Conservation (phyloP, 208 protist species). For the Crithidia brevicula region DNA sequence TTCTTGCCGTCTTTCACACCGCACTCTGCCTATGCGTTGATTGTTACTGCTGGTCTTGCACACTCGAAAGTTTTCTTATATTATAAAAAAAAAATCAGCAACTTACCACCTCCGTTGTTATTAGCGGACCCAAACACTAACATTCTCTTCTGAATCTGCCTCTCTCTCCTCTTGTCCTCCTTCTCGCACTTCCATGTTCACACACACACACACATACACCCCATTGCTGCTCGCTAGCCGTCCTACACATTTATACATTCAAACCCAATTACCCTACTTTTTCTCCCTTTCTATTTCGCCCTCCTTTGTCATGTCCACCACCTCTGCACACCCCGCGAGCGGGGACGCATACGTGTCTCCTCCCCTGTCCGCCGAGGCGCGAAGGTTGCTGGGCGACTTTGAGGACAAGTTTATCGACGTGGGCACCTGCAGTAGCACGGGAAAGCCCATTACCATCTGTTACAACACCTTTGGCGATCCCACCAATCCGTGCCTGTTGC, state of each 20-base stretch:
- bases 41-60: too few relatives aligned
- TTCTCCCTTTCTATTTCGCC: slow-evolving; percentile 5
- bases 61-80: too few relatives aligned
- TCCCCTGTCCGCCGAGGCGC: slow-evolving; percentile 11
- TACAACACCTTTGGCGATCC: slow-evolving; percentile 79
- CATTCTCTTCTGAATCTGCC: too few relatives aligned
- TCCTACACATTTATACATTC: too few relatives aligned
- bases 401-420: slow-evolving; percentile 58
- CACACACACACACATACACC: too few relatives aligned
- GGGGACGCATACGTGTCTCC: slow-evolving; percentile 4
- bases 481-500: slow-evolving; percentile 63
- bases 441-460: slow-evolving; percentile 67
- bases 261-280: neutral
- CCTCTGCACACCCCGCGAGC: neutral
- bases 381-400: slow-evolving; percentile 28
- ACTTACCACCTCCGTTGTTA: too few relatives aligned
- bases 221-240: too few relatives aligned
- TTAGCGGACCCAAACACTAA: too few relatives aligned
- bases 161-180: neutral
- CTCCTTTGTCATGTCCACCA: neutral
- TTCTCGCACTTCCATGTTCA: too few relatives aligned
- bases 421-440: slow-evolving; percentile 64
- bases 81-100: too few relatives aligned
- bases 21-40: too few relatives aligned
- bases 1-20: too few relatives aligned